These are phyloP conservation scores for Urochloa ruziziensis DNA, from an alignment of 176 grass and related monocot species.

Conservation along the genomic window DNA sequence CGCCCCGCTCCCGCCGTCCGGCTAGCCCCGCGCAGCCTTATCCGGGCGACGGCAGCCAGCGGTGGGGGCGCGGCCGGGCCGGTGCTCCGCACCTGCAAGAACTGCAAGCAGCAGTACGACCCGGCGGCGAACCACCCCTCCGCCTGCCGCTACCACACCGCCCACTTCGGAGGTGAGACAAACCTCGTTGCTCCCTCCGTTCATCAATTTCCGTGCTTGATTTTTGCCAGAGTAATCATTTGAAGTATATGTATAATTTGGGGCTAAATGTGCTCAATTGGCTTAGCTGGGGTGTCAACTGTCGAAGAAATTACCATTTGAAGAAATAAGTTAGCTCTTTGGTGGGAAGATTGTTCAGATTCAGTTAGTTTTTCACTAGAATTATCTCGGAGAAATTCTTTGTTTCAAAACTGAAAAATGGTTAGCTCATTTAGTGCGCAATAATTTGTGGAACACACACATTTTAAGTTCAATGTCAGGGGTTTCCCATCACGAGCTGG, in stretches of 20 bases:
- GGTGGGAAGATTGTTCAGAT: neutral
- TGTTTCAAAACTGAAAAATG: neutral
- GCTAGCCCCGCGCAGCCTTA: neutral
- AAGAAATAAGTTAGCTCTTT: neutral
- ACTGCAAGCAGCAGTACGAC: conserved; percentile 84
- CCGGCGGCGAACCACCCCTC: conserved; percentile 55
- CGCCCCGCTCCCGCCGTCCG: neutral
- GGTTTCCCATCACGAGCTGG: neutral
- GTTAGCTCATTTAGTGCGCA: neutral
- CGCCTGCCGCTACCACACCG: conserved; percentile 62
- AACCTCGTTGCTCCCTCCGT: neutral
- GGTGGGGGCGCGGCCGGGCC: neutral
- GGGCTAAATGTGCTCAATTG: neutral
- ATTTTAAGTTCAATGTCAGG: neutral
- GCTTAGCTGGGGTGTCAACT: neutral
- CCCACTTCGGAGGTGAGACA: conserved; percentile 62
- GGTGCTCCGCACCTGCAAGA: conserved; percentile 73
- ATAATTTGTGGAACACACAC: neutral
- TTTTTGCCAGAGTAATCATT: neutral
- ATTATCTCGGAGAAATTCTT: neutral
- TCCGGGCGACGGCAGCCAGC: neutral
- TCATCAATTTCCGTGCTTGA: neutral
- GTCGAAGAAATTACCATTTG: neutral
- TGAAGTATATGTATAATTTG: neutral
- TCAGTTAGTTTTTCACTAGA: neutral